Percentiles rank a stretch among this genome's conserved stretches.
Conservation (phyloP, 2,329 filamentous ascomycete species). For the Trichoderma polysporum region DNA sequence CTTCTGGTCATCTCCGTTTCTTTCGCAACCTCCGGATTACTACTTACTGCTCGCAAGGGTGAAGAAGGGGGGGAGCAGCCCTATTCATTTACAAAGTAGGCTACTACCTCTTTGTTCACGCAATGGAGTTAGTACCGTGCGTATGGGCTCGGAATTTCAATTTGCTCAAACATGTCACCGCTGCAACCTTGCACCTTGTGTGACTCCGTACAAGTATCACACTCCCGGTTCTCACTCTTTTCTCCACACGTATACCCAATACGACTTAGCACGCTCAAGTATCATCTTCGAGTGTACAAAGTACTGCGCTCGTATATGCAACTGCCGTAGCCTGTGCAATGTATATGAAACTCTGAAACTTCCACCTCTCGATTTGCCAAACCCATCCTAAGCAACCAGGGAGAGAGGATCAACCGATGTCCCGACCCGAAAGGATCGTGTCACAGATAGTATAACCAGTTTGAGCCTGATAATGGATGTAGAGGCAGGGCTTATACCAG, state of each 20-base stretch:
- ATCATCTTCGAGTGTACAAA: neutral
- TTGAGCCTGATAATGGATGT: neutral
- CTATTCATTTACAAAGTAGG: no score
- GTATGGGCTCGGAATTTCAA: neutral
- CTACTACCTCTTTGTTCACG: no score
- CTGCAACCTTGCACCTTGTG: neutral
- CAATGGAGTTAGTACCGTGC: neutral
- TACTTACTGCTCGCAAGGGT: neutral
- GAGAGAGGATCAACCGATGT: neutral
- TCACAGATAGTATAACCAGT: neutral
- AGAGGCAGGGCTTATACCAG: neutral
- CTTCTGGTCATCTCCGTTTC: neutral
- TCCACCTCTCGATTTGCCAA: neutral
- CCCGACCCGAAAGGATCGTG: neutral
- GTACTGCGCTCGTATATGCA: neutral
- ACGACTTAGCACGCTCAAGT: neutral
- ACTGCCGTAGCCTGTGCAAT: slow-evolving; percentile 5
- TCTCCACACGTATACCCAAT: neutral
- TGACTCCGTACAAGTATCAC: neutral
- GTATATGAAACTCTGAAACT: neutral
- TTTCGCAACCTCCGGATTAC: neutral
- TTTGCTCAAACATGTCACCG: neutral
- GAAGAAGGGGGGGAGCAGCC: no score
- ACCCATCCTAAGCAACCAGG: neutral
- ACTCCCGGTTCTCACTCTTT: neutral